A percentile compares a stretch with the other conserved stretches of the same genome.
These are phyloP conservation scores for Dactylellina cionopaga DNA, from an alignment of 2,329 filamentous ascomycete species.

Conservation along the genomic window DNA sequence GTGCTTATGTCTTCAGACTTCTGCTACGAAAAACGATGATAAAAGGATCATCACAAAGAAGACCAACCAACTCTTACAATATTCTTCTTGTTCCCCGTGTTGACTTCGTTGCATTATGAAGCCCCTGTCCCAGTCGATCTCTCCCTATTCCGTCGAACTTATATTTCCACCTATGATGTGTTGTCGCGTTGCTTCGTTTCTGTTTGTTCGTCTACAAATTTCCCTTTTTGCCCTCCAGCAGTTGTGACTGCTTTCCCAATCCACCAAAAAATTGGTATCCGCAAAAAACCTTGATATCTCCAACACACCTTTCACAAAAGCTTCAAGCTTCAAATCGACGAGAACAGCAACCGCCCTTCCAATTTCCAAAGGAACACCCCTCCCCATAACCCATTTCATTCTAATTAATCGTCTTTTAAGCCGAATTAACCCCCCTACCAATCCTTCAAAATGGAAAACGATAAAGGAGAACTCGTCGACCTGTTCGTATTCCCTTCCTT, in stretches of 20 bases:
- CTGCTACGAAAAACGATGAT: too few relatives aligned
- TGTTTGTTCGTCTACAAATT: constrained; percentile 18
- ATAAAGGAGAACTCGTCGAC: constrained; percentile 99
- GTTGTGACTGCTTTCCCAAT: constrained; percentile 40
- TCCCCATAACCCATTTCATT: not conserved
- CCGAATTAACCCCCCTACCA: not conserved
- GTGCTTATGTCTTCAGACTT: too few relatives aligned
- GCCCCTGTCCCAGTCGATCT: too few relatives aligned
- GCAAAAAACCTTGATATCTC: constrained; percentile 8
- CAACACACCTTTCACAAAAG: constrained; percentile 13
- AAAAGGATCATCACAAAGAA: too few relatives aligned
- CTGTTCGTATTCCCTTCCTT: constrained; percentile 72
- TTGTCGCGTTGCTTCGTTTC: not conserved
- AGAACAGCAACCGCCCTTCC: not conserved
- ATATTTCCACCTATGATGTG: too few relatives aligned
- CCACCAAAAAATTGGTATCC: constrained; percentile 7
- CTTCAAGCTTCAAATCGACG: constrained; percentile 13
- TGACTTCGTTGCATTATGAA: too few relatives aligned
- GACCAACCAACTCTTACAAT: too few relatives aligned
- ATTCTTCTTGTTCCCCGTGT: too few relatives aligned
- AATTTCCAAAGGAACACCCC: not conserved
- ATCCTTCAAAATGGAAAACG: constrained; percentile 87
- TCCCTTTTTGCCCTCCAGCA: too few relatives aligned
- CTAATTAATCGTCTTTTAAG: not conserved
- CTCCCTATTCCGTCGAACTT: too few relatives aligned